These are phyloP conservation scores for Pseudoscleropodium purum DNA, from an alignment of 225 moss, liverwort and hornwort species.

Conservation along the genomic window DNA sequence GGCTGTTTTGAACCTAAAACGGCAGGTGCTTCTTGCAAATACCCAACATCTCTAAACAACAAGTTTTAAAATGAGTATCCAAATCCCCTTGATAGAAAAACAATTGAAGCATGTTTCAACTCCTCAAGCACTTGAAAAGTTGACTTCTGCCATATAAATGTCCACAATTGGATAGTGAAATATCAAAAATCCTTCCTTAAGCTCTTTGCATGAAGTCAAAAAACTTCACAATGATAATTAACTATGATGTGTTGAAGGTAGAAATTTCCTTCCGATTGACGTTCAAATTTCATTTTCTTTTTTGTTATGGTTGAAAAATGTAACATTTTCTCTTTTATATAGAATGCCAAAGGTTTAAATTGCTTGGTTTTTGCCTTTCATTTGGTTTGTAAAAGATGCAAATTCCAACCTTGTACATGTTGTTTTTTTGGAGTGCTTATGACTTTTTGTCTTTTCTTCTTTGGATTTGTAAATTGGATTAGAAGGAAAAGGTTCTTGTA, in stretches of 20 bases:
- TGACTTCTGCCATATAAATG: neutral
- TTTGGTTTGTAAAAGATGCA: neutral
- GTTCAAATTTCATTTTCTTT: neutral
- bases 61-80: neutral
- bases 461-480: neutral
- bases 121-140: fast-evolving
- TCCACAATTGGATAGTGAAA: neutral
- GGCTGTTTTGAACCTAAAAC: too few species aligned
- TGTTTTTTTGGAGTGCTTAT: neutral
- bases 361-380: neutral
- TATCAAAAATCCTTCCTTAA: neutral
- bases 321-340: too few species aligned
- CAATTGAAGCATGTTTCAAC: neutral
- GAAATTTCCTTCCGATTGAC: neutral
- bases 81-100: neutral
- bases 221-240: neutral
- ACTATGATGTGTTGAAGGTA: fast-evolving
- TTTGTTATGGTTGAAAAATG: neutral
- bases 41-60: neutral
- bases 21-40: too few species aligned
- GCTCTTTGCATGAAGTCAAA: neutral
- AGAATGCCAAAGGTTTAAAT: neutral
- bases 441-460: neutral
- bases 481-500: neutral
- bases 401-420: neutral